phyloP scores from a whole-genome alignment of 148 eudicot species.

The Limonium bicolor region DNA sequence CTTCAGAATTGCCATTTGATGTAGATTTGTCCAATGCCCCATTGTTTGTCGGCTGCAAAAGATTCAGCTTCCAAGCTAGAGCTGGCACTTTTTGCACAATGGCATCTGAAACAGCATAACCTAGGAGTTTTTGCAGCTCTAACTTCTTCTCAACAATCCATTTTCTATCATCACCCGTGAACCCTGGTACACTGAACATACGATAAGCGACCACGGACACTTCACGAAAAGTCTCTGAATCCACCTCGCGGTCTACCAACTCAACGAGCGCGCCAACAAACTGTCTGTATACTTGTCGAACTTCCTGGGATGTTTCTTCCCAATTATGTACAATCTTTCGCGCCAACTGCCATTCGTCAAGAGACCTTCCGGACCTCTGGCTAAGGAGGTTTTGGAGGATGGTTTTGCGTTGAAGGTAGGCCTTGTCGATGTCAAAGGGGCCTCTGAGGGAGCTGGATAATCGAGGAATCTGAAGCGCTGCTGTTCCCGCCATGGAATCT shows the following conservation, averaged over 20 bases:
- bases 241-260: conserved; percentile 58
- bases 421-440: conserved; percentile 83
- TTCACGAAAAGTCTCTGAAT: conserved; percentile 65
- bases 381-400: conserved; percentile 36
- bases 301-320: conserved; percentile 81
- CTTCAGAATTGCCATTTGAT: conserved; percentile 16
- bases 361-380: conserved; percentile 30
- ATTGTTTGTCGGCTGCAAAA: conserved; percentile 36
- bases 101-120: conserved; percentile 41
- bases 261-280: conserved; percentile 67
- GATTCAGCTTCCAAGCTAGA: conserved; percentile 36
- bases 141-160: conserved; percentile 36
- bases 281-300: conserved; percentile 70
- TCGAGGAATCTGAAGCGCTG: conserved; percentile 74
- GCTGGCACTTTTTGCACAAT: conserved; percentile 36
- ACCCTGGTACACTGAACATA: conserved; percentile 29
- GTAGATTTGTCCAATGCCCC: conserved; percentile 6
- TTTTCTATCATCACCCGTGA: conserved; percentile 19
- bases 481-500: conserved; percentile 9
- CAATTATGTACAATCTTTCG: conserved; percentile 51
- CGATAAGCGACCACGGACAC: conserved; percentile 48
- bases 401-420: conserved; percentile 71
- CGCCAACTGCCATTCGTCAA: conserved; percentile 62
- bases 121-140: conserved; percentile 65
- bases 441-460: conserved; percentile 66